phyloP scores from a whole-genome alignment of 352 stramenopile species.

The Thraustotheca clavata region DNA sequence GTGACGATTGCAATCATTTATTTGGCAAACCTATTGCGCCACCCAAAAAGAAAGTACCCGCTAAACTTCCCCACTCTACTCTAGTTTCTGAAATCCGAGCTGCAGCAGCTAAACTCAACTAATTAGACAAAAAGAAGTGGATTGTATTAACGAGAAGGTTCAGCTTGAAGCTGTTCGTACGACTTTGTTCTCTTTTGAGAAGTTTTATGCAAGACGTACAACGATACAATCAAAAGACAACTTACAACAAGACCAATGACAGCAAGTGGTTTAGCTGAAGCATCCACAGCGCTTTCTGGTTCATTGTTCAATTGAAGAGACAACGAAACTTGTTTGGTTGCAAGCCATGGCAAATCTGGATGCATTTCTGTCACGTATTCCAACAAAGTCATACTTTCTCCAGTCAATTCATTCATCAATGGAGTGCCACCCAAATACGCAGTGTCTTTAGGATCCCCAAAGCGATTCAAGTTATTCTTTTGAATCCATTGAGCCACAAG shows the following conservation, averaged over 20 bases:
- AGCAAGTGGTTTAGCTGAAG: background rate
- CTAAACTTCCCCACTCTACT: constrained; percentile 10
- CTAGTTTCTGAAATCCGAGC: constrained; percentile 18
- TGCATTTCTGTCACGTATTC: constrained; percentile 57
- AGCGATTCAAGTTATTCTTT: constrained; percentile 47
- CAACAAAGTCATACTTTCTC: constrained; percentile 39
- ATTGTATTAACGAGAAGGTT: background rate
- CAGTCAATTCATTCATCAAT: constrained; percentile 66
- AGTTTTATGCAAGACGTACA: constrained; percentile 6
- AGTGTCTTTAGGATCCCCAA: constrained; percentile 40
- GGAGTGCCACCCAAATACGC: constrained; percentile 71
- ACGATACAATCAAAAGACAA: constrained; percentile 14
- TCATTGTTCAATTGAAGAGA: background rate
- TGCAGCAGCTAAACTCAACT: background rate
- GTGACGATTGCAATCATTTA: background rate
- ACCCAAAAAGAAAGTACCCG: constrained; percentile 4
- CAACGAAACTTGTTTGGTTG: background rate
- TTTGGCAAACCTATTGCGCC: background rate
- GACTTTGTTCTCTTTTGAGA: background rate
- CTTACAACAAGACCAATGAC: constrained; percentile 15
- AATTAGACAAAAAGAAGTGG: background rate
- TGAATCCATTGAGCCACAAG: constrained; percentile 37
- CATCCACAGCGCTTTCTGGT: background rate
- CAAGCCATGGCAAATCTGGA: constrained; percentile 47
- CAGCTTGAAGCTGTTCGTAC: constrained; percentile 14